Percentiles rank a stretch among this genome's conserved stretches.
Evolutionary conservation across 2,329 filamentous ascomycete genomes (phyloP).

Genomic region (Colletotrichum tamarilloi): DNA sequence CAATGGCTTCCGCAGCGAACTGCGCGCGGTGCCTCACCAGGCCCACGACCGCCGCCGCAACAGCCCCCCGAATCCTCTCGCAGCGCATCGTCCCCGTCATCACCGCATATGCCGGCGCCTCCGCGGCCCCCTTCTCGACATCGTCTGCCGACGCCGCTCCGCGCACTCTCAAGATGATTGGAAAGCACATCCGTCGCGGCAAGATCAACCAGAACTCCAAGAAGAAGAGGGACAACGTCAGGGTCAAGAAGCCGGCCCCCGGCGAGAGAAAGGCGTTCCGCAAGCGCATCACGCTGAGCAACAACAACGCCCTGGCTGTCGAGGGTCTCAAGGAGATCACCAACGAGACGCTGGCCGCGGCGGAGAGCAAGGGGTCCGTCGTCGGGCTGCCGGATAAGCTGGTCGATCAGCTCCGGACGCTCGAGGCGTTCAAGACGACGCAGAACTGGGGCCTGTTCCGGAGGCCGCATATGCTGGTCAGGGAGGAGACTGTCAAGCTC

Average conservation of each 20-base stretch:
- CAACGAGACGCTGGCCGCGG: constrained; percentile 63
- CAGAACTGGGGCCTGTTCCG: constrained; percentile 92
- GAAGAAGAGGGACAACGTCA: constrained; percentile 56
- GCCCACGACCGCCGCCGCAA: constrained; percentile 42
- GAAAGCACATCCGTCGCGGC: constrained; percentile 37
- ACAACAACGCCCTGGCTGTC: constrained; percentile 90
- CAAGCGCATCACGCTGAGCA: constrained; percentile 91
- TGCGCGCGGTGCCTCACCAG: constrained; percentile 56
- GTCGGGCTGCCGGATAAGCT: constrained; percentile 75
- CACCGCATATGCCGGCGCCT: constrained; percentile 40
- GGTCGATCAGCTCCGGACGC: constrained; percentile 83
- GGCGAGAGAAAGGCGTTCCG: constrained; percentile 90
- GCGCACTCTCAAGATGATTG: constrained; percentile 25
- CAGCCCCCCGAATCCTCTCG: constrained; percentile 39
- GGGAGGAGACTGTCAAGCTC: constrained; percentile 81
- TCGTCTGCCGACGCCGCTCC: constrained; percentile 42
- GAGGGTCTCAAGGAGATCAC: constrained; percentile 72
- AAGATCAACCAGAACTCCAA: constrained; percentile 49
- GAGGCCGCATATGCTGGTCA: constrained; percentile 81
- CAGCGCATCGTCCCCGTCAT: constrained; percentile 47
- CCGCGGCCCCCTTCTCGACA: constrained; percentile 55
- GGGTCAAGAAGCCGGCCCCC: constrained; percentile 68
- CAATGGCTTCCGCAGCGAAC: constrained; percentile 53
- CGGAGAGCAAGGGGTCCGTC: constrained; percentile 72
- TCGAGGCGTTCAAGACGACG: constrained; percentile 89